A percentile compares a stretch with the other conserved stretches of the same genome.
Evolutionary conservation across 208 protist genomes (phyloP).

Genomic region (Crithidia sp.): DNA sequence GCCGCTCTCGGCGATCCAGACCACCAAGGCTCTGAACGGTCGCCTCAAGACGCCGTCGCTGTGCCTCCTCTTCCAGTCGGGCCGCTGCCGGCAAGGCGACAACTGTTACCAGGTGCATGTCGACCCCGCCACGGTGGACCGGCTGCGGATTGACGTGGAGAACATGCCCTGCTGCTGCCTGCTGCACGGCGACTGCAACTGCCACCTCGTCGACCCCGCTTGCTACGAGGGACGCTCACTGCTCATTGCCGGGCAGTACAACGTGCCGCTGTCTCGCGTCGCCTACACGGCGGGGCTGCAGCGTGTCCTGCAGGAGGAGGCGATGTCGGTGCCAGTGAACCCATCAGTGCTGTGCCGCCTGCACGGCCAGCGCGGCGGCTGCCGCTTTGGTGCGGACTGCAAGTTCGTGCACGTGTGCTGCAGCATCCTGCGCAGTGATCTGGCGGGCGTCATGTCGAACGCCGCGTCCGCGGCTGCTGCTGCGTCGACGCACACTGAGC

Average conservation of each 20-base stretch:
- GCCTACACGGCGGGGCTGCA: conserved; percentile 72
- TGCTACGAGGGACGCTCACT: conserved; percentile 30
- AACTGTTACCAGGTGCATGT: conserved; percentile 87
- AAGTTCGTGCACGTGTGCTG: conserved; percentile 86
- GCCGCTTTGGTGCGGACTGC: conserved; percentile 81
- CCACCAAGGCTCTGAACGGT: conserved; percentile 65
- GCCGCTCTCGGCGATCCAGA: conserved; percentile 54
- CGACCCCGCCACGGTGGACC: conserved; percentile 49
- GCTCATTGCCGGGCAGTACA: conserved; percentile 27
- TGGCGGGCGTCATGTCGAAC: conserved; percentile 31
- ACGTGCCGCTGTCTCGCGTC: conserved; percentile 49
- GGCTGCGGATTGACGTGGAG: conserved; percentile 56
- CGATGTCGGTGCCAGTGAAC: conserved; percentile 18
- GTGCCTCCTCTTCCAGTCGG: conserved; percentile 73
- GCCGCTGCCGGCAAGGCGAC: conserved; percentile 66
- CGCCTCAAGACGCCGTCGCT: conserved; percentile 66
- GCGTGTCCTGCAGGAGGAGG: conserved; percentile 48
- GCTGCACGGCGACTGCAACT: conserved; percentile 67
- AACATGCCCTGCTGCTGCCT: conserved; percentile 75
- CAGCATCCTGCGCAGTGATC: conserved; percentile 44
- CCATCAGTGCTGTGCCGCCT: conserved; percentile 60
- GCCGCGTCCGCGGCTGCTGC: background rate
- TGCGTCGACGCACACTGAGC: background rate
- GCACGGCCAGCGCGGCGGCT: conserved; percentile 59
- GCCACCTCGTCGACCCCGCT: conserved; percentile 26